Evolutionary conservation across 1,284 basidiomycete species (phyloP).

Genomic region (Sphagnurus paluster): DNA sequence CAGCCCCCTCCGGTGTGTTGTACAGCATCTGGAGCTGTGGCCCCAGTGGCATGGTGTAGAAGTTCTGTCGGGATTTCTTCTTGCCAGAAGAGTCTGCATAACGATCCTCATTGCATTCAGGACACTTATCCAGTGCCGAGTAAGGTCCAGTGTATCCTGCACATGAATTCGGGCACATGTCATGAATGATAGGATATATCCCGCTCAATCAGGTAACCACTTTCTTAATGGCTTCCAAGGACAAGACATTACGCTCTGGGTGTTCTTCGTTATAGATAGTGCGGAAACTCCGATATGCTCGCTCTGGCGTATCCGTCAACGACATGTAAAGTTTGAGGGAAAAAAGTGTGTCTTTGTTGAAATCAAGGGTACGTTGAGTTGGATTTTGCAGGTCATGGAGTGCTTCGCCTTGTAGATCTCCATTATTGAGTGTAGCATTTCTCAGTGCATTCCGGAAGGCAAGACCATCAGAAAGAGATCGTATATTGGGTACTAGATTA

Average conservation of each 20-base stretch:
- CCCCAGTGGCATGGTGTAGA: not conserved
- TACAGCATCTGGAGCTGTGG: conserved; percentile 1
- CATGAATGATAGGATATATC: conserved; percentile 25
- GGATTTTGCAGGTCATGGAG: conserved; percentile 1
- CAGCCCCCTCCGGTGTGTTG: not conserved
- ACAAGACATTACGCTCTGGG: not conserved
- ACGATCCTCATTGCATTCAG: conserved; percentile 24
- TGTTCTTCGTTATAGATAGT: conserved; percentile 2
- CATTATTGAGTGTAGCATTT: conserved; percentile 2
- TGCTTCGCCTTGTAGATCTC: conserved; percentile 4
- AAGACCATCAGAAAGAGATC: too few species aligned
- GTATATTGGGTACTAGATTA: too few species aligned
- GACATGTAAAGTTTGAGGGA: conserved; percentile 3
- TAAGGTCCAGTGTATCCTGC: conserved; percentile 35
- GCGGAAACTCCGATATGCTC: not conserved
- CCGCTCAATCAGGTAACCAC: conserved; percentile 26
- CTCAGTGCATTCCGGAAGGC: conserved; percentile 3
- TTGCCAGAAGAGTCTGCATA: conserved; percentile 11
- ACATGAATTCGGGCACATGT: conserved; percentile 38
- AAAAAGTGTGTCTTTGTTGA: conserved; percentile 2
- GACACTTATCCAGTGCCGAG: conserved; percentile 21
- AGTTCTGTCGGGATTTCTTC: not conserved
- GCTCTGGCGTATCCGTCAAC: not conserved
- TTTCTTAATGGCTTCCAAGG: conserved; percentile 14
- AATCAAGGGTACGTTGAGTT: not conserved